Percentiles rank a stretch among this genome's conserved stretches.
These are phyloP conservation scores for Quercus engelmannii DNA, from an alignment of 306 rosid genomes.

Conservation along the genomic window DNA sequence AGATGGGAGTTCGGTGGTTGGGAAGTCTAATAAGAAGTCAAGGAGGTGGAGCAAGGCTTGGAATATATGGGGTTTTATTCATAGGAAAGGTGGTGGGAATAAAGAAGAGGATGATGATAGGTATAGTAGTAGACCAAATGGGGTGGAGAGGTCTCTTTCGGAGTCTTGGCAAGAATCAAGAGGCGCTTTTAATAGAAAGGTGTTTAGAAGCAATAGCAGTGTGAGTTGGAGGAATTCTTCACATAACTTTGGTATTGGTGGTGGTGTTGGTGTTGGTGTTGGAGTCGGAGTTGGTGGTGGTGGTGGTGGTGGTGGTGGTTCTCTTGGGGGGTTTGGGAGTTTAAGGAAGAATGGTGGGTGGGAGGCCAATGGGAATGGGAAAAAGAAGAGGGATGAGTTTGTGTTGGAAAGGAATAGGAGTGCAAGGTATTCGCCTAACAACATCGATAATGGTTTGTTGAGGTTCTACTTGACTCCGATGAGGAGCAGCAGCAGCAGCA, in stretches of 20 bases:
- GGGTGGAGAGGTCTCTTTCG: slow-evolving; percentile 76
- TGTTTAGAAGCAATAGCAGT: slow-evolving; percentile 79
- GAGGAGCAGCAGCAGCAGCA: slow-evolving; percentile 63
- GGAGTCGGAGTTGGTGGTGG: too few species aligned
- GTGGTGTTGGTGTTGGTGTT: too few species aligned
- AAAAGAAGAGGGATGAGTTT: slow-evolving; percentile 70
- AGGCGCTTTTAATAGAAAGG: slow-evolving; percentile 54
- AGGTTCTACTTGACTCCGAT: slow-evolving; percentile 74
- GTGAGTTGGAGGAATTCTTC: slow-evolving; percentile 91
- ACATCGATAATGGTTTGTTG: slow-evolving; percentile 67
- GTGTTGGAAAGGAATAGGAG: slow-evolving; percentile 84
- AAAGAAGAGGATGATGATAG: slow-evolving; percentile 84
- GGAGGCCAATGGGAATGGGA: slow-evolving; percentile 50
- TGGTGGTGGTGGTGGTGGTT: too few species aligned
- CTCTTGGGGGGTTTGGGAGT: slow-evolving; percentile 41
- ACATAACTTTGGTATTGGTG: slow-evolving; percentile 28
- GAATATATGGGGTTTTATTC: slow-evolving; percentile 83
- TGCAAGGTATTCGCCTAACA: slow-evolving; percentile 75
- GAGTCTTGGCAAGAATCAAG: slow-evolving; percentile 84
- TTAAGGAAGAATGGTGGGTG: slow-evolving; percentile 56
- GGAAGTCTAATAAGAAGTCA: slow-evolving; percentile 58
- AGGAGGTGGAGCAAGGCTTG: slow-evolving; percentile 83
- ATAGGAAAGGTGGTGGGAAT: slow-evolving; percentile 59
- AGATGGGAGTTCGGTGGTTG: slow-evolving; percentile 48
- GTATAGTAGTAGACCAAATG: slow-evolving; percentile 56